phyloP scores from a whole-genome alignment of 495 filamentous ascomycete genomes.

The Penicillium coprophilum region DNA sequence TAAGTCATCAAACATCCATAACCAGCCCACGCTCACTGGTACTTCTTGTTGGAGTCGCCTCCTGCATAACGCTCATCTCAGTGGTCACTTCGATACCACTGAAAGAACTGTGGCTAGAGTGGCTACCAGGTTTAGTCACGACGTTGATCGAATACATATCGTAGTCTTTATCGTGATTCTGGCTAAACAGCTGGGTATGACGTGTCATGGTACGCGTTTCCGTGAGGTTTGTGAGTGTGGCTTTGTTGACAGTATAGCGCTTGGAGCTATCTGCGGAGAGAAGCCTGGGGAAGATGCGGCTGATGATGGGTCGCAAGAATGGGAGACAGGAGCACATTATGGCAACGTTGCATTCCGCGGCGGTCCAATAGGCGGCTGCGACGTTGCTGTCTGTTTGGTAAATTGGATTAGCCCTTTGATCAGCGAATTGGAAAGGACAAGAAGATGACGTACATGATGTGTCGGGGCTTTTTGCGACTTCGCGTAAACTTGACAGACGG shows the following conservation, averaged over 20 bases:
- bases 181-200: slow-evolving; percentile 23
- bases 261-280: slow-evolving; percentile 44
- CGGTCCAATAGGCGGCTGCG: slow-evolving; percentile 66
- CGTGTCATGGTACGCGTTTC: slow-evolving; percentile 19
- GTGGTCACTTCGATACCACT: slow-evolving; percentile 40
- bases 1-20: slow-evolving; percentile 23
- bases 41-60: slow-evolving; percentile 21
- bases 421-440: slow-evolving; percentile 31
- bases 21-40: slow-evolving; percentile 28
- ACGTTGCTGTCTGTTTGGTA: slow-evolving; percentile 47
- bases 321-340: slow-evolving; percentile 85
- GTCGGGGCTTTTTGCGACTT: slow-evolving; percentile 34
- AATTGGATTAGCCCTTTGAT: slow-evolving; percentile 36
- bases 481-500: slow-evolving; percentile 34
- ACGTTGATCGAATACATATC: slow-evolving; percentile 38
- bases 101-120: slow-evolving; percentile 13
- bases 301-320: slow-evolving; percentile 79
- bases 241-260: slow-evolving; percentile 21
- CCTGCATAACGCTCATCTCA: slow-evolving; percentile 34
- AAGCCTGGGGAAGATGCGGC: slow-evolving; percentile 67
- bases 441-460: slow-evolving; percentile 61
- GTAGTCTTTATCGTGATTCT: slow-evolving; percentile 31
- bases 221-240: slow-evolving; percentile 21
- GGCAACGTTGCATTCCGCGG: slow-evolving; percentile 78
- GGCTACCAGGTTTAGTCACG: slow-evolving; percentile 18